Evolutionary conservation across 306 rosid species (phyloP).

Genomic region (Prunus mongolica): DNA sequence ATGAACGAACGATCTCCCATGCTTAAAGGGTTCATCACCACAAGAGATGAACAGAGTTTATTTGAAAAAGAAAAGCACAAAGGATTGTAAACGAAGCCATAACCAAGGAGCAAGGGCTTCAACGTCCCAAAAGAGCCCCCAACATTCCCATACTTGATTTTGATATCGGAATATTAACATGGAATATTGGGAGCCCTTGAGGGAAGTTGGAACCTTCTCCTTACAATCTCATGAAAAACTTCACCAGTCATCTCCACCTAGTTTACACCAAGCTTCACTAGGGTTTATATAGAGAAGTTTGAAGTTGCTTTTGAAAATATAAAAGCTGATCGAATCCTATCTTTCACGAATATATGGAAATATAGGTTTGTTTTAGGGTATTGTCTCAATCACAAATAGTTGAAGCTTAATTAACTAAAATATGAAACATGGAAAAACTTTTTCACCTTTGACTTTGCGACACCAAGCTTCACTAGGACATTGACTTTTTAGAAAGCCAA

Average conservation of each 20-base stretch:
- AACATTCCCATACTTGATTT: not conserved
- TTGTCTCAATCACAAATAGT: not conserved
- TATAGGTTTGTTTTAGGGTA: not conserved
- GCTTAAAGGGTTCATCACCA: not conserved
- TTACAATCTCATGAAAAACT: not conserved
- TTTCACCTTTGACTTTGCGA: not conserved
- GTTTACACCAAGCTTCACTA: not conserved
- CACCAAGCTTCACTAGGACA: not conserved
- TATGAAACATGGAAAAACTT: not conserved
- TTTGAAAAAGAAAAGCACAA: not conserved
- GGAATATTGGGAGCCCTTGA: conserved; percentile 24
- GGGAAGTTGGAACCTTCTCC: conserved; percentile 18
- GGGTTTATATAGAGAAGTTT: not conserved
- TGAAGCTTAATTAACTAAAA: not conserved
- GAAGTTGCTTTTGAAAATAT: not conserved
- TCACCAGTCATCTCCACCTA: not conserved
- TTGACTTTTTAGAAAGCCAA: not conserved
- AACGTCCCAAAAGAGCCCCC: not conserved
- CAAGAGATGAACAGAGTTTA: not conserved
- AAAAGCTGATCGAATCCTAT: conserved; percentile 3
- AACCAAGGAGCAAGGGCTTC: not conserved
- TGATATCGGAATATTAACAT: not conserved
- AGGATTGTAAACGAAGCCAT: not conserved
- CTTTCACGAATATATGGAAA: not conserved
- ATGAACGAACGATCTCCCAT: too few species aligned